Conservation (phyloP, 345 rosid genomes). For the Jatropha curcas region DNA sequence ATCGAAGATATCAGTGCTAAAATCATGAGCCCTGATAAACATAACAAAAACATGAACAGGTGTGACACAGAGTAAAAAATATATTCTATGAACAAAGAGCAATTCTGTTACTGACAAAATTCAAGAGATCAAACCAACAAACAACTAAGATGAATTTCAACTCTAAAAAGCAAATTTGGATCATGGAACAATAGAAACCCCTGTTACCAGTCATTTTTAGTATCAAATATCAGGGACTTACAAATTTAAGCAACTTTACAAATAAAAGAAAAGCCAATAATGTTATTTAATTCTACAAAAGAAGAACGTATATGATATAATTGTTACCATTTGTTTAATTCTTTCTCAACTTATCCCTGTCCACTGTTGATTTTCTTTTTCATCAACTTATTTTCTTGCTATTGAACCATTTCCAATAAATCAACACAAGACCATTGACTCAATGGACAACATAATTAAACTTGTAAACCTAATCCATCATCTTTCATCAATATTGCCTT, state of each 20-base stretch:
- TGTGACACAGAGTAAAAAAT: background rate
- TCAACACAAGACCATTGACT: no score
- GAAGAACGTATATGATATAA: no score
- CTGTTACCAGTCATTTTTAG: background rate
- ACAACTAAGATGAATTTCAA: background rate
- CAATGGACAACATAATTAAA: no score
- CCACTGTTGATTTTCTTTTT: no score
- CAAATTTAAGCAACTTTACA: background rate
- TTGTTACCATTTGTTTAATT: background rate
- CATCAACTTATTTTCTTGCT: no score
- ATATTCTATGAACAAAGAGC: background rate
- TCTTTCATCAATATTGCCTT: no score
- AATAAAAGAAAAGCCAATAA: background rate
- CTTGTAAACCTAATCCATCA: no score
- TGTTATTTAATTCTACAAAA: background rate
- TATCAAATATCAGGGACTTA: background rate
- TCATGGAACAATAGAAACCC: background rate
- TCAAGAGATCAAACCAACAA: conserved; percentile 2
- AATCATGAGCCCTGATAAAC: conserved; percentile 69
- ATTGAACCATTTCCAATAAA: no score
- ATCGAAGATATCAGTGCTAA: conserved; percentile 63
- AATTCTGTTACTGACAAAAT: background rate
- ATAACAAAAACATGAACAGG: conserved; percentile 6
- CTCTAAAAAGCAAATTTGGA: background rate
- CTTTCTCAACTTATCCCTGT: background rate